Evolutionary conservation across 345 rosid species (phyloP).

Genomic region (Arabidopsis suecica): DNA sequence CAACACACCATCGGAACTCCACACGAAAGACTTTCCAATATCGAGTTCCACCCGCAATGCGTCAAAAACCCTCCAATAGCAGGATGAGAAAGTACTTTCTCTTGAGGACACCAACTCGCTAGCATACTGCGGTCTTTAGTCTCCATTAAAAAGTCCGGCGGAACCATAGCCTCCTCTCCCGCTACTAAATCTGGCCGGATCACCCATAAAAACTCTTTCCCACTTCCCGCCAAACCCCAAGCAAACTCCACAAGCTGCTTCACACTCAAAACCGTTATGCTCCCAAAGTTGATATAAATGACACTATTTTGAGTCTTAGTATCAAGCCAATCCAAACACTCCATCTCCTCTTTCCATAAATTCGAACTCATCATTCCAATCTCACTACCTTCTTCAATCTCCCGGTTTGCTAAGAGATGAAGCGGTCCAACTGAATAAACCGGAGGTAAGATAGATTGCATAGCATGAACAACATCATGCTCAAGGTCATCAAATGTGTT

Average conservation of each 20-base stretch:
- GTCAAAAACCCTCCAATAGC: conserved; percentile 63
- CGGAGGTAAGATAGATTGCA: conserved; percentile 50
- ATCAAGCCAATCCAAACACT: conserved; percentile 60
- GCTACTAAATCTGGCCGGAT: conserved; percentile 62
- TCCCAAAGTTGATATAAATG: conserved; percentile 68
- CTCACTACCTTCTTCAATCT: conserved; percentile 17
- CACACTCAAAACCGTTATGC: conserved; percentile 57
- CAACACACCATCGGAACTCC: conserved; percentile 69
- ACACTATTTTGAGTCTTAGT: conserved; percentile 54
- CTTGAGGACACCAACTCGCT: conserved; percentile 66
- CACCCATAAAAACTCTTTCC: conserved; percentile 61
- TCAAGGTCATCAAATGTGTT: conserved; percentile 62
- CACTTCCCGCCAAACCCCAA: conserved; percentile 70
- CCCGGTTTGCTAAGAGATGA: conserved; percentile 42
- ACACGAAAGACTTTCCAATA: conserved; percentile 49
- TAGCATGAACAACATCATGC: conserved; percentile 39
- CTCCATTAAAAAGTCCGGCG: conserved; percentile 47
- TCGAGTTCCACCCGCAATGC: conserved; percentile 75
- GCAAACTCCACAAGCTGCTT: conserved; percentile 62
- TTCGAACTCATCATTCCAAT: conserved; percentile 47
- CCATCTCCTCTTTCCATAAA: conserved; percentile 62
- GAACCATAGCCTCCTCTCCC: conserved; percentile 53
- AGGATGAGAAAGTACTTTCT: conserved; percentile 57
- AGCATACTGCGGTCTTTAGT: conserved; percentile 51
- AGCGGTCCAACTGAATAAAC: conserved; percentile 59